A percentile compares a stretch with the other conserved stretches of the same genome.
Evolutionary conservation across 1,139 yeast genomes (phyloP).

Genomic region (Geotrichum histeridarum): DNA sequence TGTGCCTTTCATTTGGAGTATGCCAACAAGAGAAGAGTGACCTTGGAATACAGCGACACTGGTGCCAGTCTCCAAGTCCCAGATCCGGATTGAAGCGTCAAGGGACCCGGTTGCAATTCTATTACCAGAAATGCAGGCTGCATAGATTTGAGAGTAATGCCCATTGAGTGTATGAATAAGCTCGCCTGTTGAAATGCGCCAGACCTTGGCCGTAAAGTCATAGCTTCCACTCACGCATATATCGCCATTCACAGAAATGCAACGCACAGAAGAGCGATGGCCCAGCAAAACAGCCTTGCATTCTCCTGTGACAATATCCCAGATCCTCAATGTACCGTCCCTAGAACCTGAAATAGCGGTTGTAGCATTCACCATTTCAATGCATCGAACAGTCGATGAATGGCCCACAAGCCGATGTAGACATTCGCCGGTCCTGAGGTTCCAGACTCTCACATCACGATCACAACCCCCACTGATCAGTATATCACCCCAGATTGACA

Average conservation of each 20-base stretch:
- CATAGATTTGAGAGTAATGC: slow-evolving; percentile 82
- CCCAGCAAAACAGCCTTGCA: slow-evolving; percentile 71
- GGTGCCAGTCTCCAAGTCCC: slow-evolving; percentile 82
- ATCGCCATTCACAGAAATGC: slow-evolving; percentile 56
- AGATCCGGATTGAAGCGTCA: slow-evolving; percentile 84
- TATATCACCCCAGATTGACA: slow-evolving; percentile 71
- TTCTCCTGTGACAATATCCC: slow-evolving; percentile 78
- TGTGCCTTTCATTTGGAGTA: slow-evolving; percentile 82
- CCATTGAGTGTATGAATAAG: slow-evolving; percentile 72
- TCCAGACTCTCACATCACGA: slow-evolving; percentile 88
- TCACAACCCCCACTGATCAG: slow-evolving; percentile 88
- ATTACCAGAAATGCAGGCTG: slow-evolving; percentile 78
- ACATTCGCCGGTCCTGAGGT: slow-evolving; percentile 65
- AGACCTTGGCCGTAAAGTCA: slow-evolving; percentile 81
- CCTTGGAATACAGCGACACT: slow-evolving; percentile 73
- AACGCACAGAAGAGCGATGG: slow-evolving; percentile 65
- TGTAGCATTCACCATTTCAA: slow-evolving; percentile 66
- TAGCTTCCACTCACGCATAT: slow-evolving; percentile 63
- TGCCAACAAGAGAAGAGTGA: slow-evolving; percentile 58
- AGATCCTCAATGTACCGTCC: slow-evolving; percentile 81
- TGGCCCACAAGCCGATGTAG: slow-evolving; percentile 85
- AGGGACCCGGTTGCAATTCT: slow-evolving; percentile 76
- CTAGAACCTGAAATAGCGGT: slow-evolving; percentile 85
- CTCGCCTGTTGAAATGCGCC: slow-evolving; percentile 78
- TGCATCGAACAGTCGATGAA: slow-evolving; percentile 90